Percentiles rank a stretch among this genome's conserved stretches.
phyloP scores from a whole-genome alignment of 345 rosid species.

The Chamaenerion angustifolium region DNA sequence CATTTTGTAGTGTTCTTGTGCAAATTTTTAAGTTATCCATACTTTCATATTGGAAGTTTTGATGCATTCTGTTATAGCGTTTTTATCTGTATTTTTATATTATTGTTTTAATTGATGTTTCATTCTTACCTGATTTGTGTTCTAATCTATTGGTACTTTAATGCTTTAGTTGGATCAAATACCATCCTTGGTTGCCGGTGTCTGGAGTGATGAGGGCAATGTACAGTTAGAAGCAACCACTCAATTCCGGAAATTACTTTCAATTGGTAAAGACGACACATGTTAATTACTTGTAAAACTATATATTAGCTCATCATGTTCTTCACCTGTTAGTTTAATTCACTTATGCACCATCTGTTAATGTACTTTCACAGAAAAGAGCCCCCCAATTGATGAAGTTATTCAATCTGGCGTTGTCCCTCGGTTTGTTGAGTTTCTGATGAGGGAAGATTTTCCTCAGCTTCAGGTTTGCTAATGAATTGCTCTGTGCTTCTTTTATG shows the following conservation, averaged over 20 bases:
- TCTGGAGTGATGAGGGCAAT: constrained; percentile 41
- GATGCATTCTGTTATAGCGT: too few species aligned
- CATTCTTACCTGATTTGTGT: background rate
- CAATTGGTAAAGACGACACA: constrained; percentile 34
- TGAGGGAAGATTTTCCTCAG: constrained; percentile 68
- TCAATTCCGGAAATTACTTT: constrained; percentile 64
- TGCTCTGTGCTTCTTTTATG: too few species aligned
- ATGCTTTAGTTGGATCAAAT: constrained; percentile 48
- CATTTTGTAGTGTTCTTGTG: background rate
- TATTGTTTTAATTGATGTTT: background rate
- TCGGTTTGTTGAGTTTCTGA: constrained; percentile 67
- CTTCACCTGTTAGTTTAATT: too few species aligned
- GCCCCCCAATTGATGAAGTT: constrained; percentile 83
- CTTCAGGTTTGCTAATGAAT: constrained; percentile 37
- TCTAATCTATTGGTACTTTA: background rate
- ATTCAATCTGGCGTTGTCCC: constrained; percentile 72
- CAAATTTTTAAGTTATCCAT: background rate
- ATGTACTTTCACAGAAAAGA: constrained; percentile 33
- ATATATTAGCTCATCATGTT: too few species aligned
- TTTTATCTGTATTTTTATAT: too few species aligned
- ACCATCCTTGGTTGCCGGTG: constrained; percentile 58
- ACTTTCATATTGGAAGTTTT: background rate
- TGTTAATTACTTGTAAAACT: too few species aligned
- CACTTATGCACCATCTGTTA: too few species aligned
- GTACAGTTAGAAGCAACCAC: constrained; percentile 65